These are phyloP conservation scores for Blastobotrys buckinghamii DNA, from an alignment of 1,139 yeast genomes.

Conservation along the genomic window DNA sequence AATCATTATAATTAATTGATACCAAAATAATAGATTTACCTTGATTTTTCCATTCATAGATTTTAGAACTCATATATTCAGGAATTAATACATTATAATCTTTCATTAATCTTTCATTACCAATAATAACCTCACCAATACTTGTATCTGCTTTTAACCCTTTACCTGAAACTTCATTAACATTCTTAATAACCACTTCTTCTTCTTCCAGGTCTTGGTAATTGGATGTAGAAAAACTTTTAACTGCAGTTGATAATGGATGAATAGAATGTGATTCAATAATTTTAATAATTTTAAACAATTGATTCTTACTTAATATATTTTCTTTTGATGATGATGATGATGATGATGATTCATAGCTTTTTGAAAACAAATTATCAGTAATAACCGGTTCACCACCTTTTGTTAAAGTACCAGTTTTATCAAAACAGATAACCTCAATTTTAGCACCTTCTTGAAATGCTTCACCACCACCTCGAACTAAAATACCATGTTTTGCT, in stretches of 20 bases:
- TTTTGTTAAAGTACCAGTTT: conserved; percentile 69
- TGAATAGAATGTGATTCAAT: conserved; percentile 64
- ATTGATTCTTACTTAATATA: conserved; percentile 43
- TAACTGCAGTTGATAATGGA: conserved; percentile 60
- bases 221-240: conserved; percentile 41
- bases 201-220: conserved; percentile 23
- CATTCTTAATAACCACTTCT: conserved; percentile 25
- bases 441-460: conserved; percentile 69
- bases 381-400: conserved; percentile 50
- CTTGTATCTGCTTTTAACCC: conserved; percentile 47
- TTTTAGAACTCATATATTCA: conserved; percentile 25
- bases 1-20: conserved; percentile 41
- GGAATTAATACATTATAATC: conserved; percentile 39
- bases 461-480: conserved; percentile 78
- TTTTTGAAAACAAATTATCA: conserved; percentile 33
- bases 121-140: conserved; percentile 41
- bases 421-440: conserved; percentile 67
- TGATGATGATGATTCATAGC: conserved; percentile 21
- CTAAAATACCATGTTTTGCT: conserved; percentile 70
- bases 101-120: conserved; percentile 53
- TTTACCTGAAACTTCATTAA: conserved; percentile 46
- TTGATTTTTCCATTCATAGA: conserved; percentile 52
- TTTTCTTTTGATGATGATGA: conserved; percentile 9
- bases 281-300: conserved; percentile 30
- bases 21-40: conserved; percentile 60